Evolutionary conservation across 495 filamentous ascomycete species (phyloP).

Genomic region (Hypoxylon cercidicola): DNA sequence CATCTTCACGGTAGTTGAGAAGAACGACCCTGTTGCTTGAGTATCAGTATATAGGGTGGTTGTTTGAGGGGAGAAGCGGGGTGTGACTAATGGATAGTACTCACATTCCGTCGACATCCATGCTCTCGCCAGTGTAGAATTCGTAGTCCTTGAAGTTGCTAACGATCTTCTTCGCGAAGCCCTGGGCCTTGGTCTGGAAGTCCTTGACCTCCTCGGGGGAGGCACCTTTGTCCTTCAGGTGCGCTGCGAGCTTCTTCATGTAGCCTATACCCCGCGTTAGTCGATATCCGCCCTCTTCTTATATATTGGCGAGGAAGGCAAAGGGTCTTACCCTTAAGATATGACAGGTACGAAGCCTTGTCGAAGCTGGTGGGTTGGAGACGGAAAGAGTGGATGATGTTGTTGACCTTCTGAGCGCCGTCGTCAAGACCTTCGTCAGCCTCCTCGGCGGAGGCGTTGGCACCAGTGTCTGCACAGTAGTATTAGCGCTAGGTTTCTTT

Average conservation of each 20-base stretch:
- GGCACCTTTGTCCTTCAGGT: conserved; percentile 70
- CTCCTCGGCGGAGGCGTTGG: conserved; percentile 96
- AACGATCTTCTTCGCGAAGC: conserved; percentile 79
- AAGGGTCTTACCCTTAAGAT: conserved; percentile 78
- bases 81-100: conserved; percentile 50
- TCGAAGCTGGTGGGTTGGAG: conserved; percentile 79
- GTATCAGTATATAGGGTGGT: conserved; percentile 16
- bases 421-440: conserved; percentile 79
- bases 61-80: conserved; percentile 21
- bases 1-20: conserved; percentile 97
- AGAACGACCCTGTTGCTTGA: conserved; percentile 77
- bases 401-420: conserved; percentile 80
- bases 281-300: neutral
- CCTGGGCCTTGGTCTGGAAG: conserved; percentile 79
- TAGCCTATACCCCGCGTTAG: conserved; percentile 66
- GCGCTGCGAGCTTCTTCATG: conserved; percentile 84
- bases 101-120: conserved; percentile 91
- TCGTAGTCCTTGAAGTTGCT: conserved; percentile 94
- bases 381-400: conserved; percentile 93
- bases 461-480: conserved; percentile 76
- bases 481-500: conserved; percentile 6
- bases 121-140: conserved; percentile 89
- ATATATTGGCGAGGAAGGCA: neutral
- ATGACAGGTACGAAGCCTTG: conserved; percentile 81
- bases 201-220: conserved; percentile 71